These are phyloP conservation scores for Gracilariopsis chorda DNA, from an alignment of 23 red algal genomes.

Conservation along the genomic window DNA sequence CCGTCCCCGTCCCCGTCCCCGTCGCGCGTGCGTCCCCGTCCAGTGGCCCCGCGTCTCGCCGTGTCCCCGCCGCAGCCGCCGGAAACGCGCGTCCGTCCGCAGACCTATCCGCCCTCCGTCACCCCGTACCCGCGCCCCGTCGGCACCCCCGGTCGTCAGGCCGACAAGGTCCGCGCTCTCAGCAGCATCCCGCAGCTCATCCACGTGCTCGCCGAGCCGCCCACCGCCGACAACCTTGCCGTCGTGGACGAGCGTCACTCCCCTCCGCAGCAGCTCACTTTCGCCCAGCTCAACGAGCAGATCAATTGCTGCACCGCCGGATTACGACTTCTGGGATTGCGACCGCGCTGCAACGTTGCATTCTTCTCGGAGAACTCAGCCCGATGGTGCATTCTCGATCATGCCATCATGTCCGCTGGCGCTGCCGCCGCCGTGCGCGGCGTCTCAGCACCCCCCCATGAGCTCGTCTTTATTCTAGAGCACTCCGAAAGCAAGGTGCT, in stretches of 20 bases:
- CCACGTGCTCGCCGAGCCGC: not conserved
- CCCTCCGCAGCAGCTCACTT: conserved; percentile 34
- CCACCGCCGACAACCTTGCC: conserved; percentile 27
- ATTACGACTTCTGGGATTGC: conserved; percentile 54
- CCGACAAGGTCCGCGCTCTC: not conserved
- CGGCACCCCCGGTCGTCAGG: not conserved
- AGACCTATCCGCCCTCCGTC: conserved; percentile 1
- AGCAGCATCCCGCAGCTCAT: conserved; percentile 37
- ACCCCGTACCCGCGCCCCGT: conserved; percentile 32
- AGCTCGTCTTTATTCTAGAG: conserved; percentile 82
- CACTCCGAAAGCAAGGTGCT: conserved; percentile 73
- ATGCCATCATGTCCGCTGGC: conserved; percentile 78
- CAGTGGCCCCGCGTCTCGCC: not conserved
- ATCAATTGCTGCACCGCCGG: conserved; percentile 56
- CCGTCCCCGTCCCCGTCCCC: not conserved
- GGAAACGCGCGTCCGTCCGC: conserved; percentile 9
- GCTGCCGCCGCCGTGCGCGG: conserved; percentile 92
- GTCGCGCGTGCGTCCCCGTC: not conserved
- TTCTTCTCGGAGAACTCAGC: conserved; percentile 92
- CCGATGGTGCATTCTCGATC: conserved; percentile 84
- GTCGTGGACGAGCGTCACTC: conserved; percentile 71
- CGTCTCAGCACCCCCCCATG: conserved; percentile 72
- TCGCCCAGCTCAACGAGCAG: conserved; percentile 30
- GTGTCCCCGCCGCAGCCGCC: conserved; percentile 27
- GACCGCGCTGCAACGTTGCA: conserved; percentile 47